Evolutionary conservation across 2,329 filamentous ascomycete species (phyloP), one percentile per base, ranked within the genome.

Genomic region (Arthrocladium fulminans): DNA sequence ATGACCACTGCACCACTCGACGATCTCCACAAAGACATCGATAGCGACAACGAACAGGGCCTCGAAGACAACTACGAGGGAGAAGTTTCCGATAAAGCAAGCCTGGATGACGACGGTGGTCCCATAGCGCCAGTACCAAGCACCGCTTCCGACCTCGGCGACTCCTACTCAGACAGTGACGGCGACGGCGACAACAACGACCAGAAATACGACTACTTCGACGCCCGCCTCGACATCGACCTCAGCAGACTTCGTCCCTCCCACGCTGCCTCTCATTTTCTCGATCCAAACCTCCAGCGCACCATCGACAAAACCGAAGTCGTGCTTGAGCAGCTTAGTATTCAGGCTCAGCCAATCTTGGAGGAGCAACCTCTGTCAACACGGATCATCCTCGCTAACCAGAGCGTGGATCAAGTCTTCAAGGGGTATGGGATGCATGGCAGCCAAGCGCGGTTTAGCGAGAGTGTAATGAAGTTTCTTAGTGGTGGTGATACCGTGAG

Each of bases 351-450:
- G 25, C 50, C 51, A 8, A 34, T 54, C 37, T 23, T 58, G 22
- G 47, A 51, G 8, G 38, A 41, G 10, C 54, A 57, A 42, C 50
- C 48, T 3, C 32, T 54, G 34, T 40, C 45, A 13, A 58, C 56
- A 20, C 52, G 54, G 27, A n/a, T 53, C 29, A 27, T 41, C 15
- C 45, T 58, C 1, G 47, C 43, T 2, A 30, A 23, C 9, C 47
- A 54, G 29, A 54, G 52, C 2, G 48, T 47, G 35, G 30, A 38
- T 2, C 24, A 44, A 15, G 32, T 58, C 12, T 58, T 56, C 46
- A 50, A 52, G 20, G 27, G 47, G 23, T 58, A 58, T 45, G 43
- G 49, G 23, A 39, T 50, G 15, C 46, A 54, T 47, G 56, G 56
- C 25, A 56, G 54, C 17, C 53, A 55, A 51, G 35, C 43, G 3